These are phyloP conservation scores for Microsporum ferrugineum DNA, from an alignment of 2,329 filamentous ascomycete genomes.

Conservation along the genomic window DNA sequence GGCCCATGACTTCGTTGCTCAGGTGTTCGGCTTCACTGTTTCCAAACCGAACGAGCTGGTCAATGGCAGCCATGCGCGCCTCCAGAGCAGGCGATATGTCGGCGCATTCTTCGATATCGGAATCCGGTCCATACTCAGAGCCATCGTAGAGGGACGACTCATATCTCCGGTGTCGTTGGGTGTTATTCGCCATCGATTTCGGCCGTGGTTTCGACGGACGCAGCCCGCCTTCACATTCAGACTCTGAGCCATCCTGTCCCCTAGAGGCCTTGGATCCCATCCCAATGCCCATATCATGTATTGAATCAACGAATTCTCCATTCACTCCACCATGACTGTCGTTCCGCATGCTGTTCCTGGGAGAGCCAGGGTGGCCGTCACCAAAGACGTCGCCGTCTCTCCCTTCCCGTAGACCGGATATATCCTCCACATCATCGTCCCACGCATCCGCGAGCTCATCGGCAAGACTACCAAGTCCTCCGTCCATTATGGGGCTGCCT, in stretches of 20 bases:
- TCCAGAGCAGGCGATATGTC: slow-evolving; percentile 46
- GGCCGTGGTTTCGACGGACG: slow-evolving; percentile 17
- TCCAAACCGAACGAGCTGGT: slow-evolving; percentile 43
- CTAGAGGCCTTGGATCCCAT: neutral
- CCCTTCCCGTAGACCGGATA: slow-evolving; percentile 25
- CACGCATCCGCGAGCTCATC: slow-evolving; percentile 53
- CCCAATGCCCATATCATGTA: slow-evolving; percentile 19
- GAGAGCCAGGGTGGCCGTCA: slow-evolving; percentile 12
- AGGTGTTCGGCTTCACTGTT: slow-evolving; percentile 43
- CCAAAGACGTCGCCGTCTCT: slow-evolving; percentile 16
- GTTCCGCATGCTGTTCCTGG: slow-evolving; percentile 17
- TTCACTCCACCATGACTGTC: slow-evolving; percentile 11
- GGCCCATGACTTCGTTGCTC: slow-evolving; percentile 41
- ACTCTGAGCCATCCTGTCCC: slow-evolving; percentile 6
- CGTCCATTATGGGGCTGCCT: slow-evolving; percentile 11
- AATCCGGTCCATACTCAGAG: slow-evolving; percentile 47
- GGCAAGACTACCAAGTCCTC: slow-evolving; percentile 49
- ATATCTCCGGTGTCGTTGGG: slow-evolving; percentile 28
- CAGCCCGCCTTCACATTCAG: slow-evolving; percentile 6
- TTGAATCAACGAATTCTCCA: slow-evolving; percentile 12
- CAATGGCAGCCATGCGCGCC: slow-evolving; percentile 44
- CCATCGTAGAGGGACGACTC: slow-evolving; percentile 44
- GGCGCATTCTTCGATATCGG: slow-evolving; percentile 42
- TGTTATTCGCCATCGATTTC: slow-evolving; percentile 18
- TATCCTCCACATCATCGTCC: slow-evolving; percentile 39